phyloP scores from a whole-genome alignment of 305 asterid genomes.

The Fraxinus paxiana region DNA sequence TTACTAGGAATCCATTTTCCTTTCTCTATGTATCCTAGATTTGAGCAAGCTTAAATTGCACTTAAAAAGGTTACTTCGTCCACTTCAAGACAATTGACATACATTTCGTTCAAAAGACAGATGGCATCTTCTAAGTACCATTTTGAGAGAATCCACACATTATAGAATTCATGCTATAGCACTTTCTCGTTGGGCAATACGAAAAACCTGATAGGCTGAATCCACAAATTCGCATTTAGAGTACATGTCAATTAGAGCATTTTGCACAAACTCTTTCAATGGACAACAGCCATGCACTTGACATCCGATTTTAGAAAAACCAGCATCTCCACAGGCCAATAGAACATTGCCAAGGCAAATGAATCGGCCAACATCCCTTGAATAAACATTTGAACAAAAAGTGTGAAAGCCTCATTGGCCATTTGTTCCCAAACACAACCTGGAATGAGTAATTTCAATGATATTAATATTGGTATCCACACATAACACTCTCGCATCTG shows the following conservation, averaged over 20 bases:
- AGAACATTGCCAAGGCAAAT: slow-evolving; percentile 59
- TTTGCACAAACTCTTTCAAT: slow-evolving; percentile 58
- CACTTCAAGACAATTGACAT: slow-evolving; percentile 35
- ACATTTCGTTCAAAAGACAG: slow-evolving; percentile 53
- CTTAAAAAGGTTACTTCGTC: slow-evolving; percentile 68
- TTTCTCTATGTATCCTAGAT: slow-evolving; percentile 53
- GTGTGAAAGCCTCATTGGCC: slow-evolving; percentile 52
- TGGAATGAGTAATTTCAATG: slow-evolving; percentile 43
- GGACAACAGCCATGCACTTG: slow-evolving; percentile 58
- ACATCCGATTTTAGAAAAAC: slow-evolving; percentile 42
- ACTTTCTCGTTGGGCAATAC: slow-evolving; percentile 27
- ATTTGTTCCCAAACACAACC: slow-evolving; percentile 54
- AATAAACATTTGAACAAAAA: slow-evolving; percentile 54
- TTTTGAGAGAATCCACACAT: slow-evolving; percentile 69
- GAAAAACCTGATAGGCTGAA: slow-evolving; percentile 46
- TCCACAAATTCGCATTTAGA: slow-evolving; percentile 52
- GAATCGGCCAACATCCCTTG: slow-evolving; percentile 61
- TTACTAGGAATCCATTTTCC: slow-evolving; percentile 82
- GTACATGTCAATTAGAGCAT: slow-evolving; percentile 71
- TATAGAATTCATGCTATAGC: slow-evolving; percentile 73
- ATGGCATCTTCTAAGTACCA: slow-evolving; percentile 57
- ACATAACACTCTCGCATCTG: slow-evolving; percentile 39
- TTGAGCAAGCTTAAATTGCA: slow-evolving; percentile 69
- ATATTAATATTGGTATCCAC: slow-evolving; percentile 47
- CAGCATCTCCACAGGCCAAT: slow-evolving; percentile 59